Evolutionary conservation across 169 alveolate species (phyloP), one percentile per base, ranked within the genome.

Genomic region (Plasmodium ovale): DNA sequence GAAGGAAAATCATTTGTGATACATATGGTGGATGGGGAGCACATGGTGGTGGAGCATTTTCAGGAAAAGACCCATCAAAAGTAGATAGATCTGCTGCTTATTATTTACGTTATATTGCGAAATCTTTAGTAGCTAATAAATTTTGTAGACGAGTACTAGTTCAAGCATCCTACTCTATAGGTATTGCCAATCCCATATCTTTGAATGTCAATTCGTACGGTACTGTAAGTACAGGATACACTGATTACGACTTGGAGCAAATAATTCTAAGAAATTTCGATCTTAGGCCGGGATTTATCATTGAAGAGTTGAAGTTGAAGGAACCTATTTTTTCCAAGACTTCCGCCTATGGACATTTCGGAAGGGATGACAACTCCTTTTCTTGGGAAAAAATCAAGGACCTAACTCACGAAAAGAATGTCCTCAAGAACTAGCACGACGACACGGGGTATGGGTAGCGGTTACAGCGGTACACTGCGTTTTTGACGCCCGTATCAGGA

Each of bases 1-100:
- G 99, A 72, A 96, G 99, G 59, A 99, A 99, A 93, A 98, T 98
- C 79, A 98, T 99, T 67, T 99, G 98, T 42, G 99, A 98, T 93
- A 99, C 99, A 25, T 99, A 98, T 94, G 99, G 99, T 29, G 99
- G 99, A 58, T 98, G 99, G 99, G 99, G 99, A 14, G 99, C 99
- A 23, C 99, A 98, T 92, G 99, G 99, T 23, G 99, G 99, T 12
- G 99, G 99, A 58, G 99, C 99, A 60, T 99, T 99, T 97, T 98
- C 99, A 59, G 99, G 99, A 89, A 99, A 99, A 92, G 99, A 99
- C 88, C 93, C 99, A 60, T 96, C 99, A 42, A 99, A 99, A 95
- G 99, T 98, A 39, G 99, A 99, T 90, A 95, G 99, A 54, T 97
- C 99, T 14, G 99, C 99, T 23, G 99, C 99, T 31, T 99, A 99